These are phyloP conservation scores for Gracilariopsis chorda DNA, from an alignment of 23 red algal species.

Conservation along the genomic window DNA sequence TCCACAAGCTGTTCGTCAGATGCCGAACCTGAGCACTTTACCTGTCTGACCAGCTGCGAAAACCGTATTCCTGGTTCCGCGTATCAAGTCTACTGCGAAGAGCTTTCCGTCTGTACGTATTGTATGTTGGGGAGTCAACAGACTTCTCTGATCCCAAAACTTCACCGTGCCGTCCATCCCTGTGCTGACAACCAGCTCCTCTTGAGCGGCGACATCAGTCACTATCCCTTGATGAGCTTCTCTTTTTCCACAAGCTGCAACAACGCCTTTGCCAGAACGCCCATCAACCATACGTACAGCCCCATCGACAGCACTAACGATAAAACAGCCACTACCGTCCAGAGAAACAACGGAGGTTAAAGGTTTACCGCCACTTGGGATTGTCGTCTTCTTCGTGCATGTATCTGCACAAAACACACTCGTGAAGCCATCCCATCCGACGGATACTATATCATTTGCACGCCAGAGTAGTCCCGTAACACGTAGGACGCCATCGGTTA, in stretches of 20 bases:
- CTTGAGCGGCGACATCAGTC: background rate
- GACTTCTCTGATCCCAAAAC: conserved; percentile 56
- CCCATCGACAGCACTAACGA: conserved; percentile 59
- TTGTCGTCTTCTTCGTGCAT: conserved; percentile 26
- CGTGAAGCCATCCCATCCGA: conserved; percentile 54
- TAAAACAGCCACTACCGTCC: background rate
- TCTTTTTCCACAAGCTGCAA: conserved; percentile 34
- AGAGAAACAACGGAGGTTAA: conserved; percentile 29
- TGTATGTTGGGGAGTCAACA: conserved; percentile 28
- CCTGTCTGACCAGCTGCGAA: background rate
- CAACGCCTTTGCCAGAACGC: conserved; percentile 44
- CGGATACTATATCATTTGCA: conserved; percentile 19
- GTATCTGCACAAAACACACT: conserved; percentile 38
- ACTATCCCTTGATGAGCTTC: conserved; percentile 56
- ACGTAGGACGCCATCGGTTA: conserved; percentile 1
- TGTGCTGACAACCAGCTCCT: conserved; percentile 15
- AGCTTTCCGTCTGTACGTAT: conserved; percentile 10
- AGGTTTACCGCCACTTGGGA: conserved; percentile 65
- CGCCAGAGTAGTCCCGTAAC: conserved; percentile 46
- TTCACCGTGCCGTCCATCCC: conserved; percentile 56
- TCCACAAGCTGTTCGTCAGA: no score
- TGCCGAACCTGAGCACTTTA: background rate
- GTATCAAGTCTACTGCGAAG: background rate
- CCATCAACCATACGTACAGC: conserved; percentile 54
- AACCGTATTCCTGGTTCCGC: background rate